phyloP scores from a whole-genome alignment of 805 yeast species.

The Wickerhamomyces silvicola region DNA sequence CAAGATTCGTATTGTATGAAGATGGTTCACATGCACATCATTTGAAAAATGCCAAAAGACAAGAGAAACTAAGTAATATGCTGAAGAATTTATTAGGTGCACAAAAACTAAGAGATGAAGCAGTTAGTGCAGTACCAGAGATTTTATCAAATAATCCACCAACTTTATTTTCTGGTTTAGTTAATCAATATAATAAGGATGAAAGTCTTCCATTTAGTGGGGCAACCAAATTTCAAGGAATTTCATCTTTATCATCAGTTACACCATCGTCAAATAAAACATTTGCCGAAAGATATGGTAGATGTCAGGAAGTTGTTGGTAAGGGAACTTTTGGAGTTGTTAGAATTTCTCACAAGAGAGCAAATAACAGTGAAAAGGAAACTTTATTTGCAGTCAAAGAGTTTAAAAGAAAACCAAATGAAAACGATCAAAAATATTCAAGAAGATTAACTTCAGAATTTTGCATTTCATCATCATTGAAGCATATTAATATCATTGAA shows the following conservation, averaged over 20 bases:
- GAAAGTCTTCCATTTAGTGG: slow-evolving; percentile 31
- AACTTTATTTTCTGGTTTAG: slow-evolving; percentile 62
- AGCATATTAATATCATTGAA: slow-evolving; percentile 70
- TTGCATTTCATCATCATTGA: slow-evolving; percentile 71
- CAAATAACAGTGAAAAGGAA: slow-evolving; percentile 31
- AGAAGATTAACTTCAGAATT: slow-evolving; percentile 75
- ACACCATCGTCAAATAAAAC: slow-evolving; percentile 33
- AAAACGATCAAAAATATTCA: slow-evolving; percentile 60
- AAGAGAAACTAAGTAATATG: slow-evolving; percentile 71
- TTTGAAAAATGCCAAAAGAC: slow-evolving; percentile 67
- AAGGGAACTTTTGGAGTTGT: slow-evolving; percentile 94
- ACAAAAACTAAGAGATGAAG: slow-evolving; percentile 61
- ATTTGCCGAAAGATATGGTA: slow-evolving; percentile 84
- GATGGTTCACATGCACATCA: slow-evolving; percentile 80
- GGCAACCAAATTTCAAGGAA: slow-evolving; percentile 23
- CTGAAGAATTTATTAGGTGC: slow-evolving; percentile 72
- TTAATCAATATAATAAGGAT: slow-evolving; percentile 46
- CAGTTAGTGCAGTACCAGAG: slow-evolving; percentile 69
- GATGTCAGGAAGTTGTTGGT: slow-evolving; percentile 92
- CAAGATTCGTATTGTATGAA: slow-evolving; percentile 48
- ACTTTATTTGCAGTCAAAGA: slow-evolving; percentile 80
- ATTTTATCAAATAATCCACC: slow-evolving; percentile 55
- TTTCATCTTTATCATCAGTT: not conserved
- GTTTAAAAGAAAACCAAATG: slow-evolving; percentile 57
- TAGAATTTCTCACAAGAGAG: slow-evolving; percentile 72